Evolutionary conservation across 179 eudicot genomes (phyloP), one percentile per base, ranked within the genome.

Genomic region (Carnegiea gigantea): DNA sequence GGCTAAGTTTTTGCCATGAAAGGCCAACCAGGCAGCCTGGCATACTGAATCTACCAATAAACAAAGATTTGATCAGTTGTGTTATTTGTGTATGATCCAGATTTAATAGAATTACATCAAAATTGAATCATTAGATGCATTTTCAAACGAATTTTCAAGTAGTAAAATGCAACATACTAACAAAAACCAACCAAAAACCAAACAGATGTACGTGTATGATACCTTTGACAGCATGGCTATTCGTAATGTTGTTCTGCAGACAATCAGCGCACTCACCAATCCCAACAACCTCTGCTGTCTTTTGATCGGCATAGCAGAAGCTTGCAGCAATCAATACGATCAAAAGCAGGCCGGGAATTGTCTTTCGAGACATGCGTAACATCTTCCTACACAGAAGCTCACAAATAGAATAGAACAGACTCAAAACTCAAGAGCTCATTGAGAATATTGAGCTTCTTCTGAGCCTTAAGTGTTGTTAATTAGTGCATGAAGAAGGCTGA

Each of bases 201-300:
- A 70, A 4, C 7, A 79, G 20, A 70, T 48, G 43, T 28, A 12
- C 36, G 36, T 33, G 3, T 21, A 51, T 28, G 10, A 17, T 84
- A 91, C 95, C 93, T 85, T 84, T 75, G 40, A 86, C 78, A 77
- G 97, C 95, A 81, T 89, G 93, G 82, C 82, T 85, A 23, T 89
- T 80, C 86, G 91, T 76, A 65, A 94, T 87, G 80, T 89, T 93
- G 73, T 82, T 86, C 80, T 83, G 81, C 57, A 81, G 89, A 72
- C 98, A 94, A 76, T 93, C 94, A 21, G 91, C 88, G 85, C 98
- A 94, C 76, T 93, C 96, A 17, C 88, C 91, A 9, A 72, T 12
- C 9, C 95, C 97, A 72, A 89, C 90, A 14, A 93, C 94, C 83
- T 92, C 89, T 64, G 87, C 88, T 17, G 84, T 80, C 71, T 83